phyloP scores from a whole-genome alignment of 306 rosid genomes.

The Crataegus laevigata region DNA sequence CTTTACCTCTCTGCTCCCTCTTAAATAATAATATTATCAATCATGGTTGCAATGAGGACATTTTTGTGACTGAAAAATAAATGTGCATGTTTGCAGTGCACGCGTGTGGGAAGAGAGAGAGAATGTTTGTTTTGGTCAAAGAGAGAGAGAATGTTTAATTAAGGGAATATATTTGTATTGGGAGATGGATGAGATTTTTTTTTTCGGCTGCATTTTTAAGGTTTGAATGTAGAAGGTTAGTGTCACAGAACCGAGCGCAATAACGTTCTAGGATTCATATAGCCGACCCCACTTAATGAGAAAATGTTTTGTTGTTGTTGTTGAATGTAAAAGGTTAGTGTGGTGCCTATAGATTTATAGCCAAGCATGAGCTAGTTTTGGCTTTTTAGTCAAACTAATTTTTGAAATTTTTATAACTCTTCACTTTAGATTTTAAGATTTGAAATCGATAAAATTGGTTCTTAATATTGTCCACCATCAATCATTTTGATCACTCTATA shows the following conservation, averaged over 20 bases:
- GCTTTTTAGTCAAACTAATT: too few relatives aligned
- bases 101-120: conserved; percentile 35
- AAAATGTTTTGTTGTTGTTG: too few relatives aligned
- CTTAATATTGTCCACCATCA: too few relatives aligned
- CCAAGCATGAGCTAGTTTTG: background rate
- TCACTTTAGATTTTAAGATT: too few relatives aligned
- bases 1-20: conserved; percentile 25
- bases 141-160: conserved; percentile 9
- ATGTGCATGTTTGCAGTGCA: conserved; percentile 42
- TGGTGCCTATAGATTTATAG: background rate
- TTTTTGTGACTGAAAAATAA: conserved; percentile 29
- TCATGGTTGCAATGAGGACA: conserved; percentile 39
- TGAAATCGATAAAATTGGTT: too few relatives aligned
- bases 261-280: too few relatives aligned
- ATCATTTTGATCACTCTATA: too few relatives aligned
- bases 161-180: background rate
- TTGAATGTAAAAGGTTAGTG: background rate
- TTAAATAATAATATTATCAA: conserved; percentile 25
- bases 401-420: rapidly evolving
- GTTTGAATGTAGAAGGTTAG: background rate
- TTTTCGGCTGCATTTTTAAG: background rate
- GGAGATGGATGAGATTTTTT: conserved; percentile 3
- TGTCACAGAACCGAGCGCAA: too few relatives aligned
- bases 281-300: too few relatives aligned
- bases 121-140: background rate